These are phyloP conservation scores for Capronia epimyces DNA, from an alignment of 2,329 filamentous ascomycete genomes.

Conservation along the genomic window DNA sequence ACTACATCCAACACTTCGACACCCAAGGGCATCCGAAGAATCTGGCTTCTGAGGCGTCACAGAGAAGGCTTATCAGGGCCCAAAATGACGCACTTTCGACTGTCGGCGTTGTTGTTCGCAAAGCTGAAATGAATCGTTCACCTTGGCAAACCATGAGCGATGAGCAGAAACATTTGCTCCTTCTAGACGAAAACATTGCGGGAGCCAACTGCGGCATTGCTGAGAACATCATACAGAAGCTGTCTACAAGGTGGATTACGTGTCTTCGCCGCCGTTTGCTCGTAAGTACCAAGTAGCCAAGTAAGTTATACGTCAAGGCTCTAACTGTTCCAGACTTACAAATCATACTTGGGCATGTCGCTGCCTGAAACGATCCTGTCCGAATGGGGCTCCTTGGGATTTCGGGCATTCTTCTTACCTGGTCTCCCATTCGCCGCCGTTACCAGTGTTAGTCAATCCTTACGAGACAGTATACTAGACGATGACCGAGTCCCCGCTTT, in stretches of 20 bases:
- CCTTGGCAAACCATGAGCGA: conserved; percentile 26
- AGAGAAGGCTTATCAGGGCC: conserved; percentile 41
- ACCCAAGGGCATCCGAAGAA: conserved; percentile 45
- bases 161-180: conserved; percentile 37
- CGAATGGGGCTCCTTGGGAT: conserved; percentile 35
- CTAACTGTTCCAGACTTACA: conserved; percentile 17
- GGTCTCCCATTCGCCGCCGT: conserved; percentile 34
- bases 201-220: conserved; percentile 10
- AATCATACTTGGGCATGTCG: conserved; percentile 28
- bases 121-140: conserved; percentile 33
- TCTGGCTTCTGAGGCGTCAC: conserved; percentile 37
- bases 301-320: not conserved
- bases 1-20: conserved; percentile 47
- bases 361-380: conserved; percentile 36
- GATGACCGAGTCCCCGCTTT: conserved; percentile 2
- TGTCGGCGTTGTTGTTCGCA: conserved; percentile 45
- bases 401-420: conserved; percentile 37
- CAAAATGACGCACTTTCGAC: conserved; percentile 49
- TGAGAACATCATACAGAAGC: conserved; percentile 7
- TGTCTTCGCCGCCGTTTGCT: conserved; percentile 16
- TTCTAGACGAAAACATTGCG: conserved; percentile 27
- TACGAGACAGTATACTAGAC: conserved; percentile 13
- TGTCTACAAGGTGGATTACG: conserved; percentile 13
- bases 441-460: conserved; percentile 8
- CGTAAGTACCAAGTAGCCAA: conserved; percentile 33